phyloP scores from a whole-genome alignment of 805 yeast species.

The Pichia heedii region DNA sequence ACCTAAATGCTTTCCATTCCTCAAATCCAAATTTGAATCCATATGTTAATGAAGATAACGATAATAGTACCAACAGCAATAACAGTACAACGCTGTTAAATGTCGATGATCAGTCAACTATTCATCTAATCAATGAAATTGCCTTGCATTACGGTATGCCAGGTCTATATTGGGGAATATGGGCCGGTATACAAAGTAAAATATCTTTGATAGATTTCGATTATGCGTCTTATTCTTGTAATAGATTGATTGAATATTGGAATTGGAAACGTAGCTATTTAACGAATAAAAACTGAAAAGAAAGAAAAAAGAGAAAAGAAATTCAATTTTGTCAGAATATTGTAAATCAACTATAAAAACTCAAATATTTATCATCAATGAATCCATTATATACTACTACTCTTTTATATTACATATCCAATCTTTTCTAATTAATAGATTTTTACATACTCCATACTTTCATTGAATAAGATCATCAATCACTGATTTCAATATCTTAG shows the following conservation, averaged over 20 bases:
- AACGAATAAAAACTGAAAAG: neutral
- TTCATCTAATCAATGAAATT: conserved; percentile 45
- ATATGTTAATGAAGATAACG: neutral
- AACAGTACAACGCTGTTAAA: too few species aligned
- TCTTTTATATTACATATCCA: too few species aligned
- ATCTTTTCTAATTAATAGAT: too few species aligned
- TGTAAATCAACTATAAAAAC: too few species aligned
- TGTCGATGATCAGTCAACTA: conserved; percentile 21
- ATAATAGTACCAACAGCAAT: conserved; percentile 10
- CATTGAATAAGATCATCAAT: conserved; percentile 2
- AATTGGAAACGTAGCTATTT: conserved; percentile 44
- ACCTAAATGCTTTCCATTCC: conserved; percentile 27
- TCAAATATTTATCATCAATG: too few species aligned
- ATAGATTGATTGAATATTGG: conserved; percentile 60
- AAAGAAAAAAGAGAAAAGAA: too few species aligned
- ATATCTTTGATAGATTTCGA: conserved; percentile 67
- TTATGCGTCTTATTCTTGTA: conserved; percentile 50
- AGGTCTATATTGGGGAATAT: conserved; percentile 78
- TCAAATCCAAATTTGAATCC: conserved; percentile 8
- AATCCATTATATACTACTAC: too few species aligned
- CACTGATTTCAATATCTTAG: conserved; percentile 5
- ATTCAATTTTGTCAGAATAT: too few species aligned
- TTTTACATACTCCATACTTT: too few species aligned
- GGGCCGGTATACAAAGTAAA: conserved; percentile 70
- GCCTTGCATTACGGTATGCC: conserved; percentile 64